These are phyloP conservation scores for Rhodamnia rubescens DNA, from an alignment of 345 rosid species.

Conservation along the genomic window DNA sequence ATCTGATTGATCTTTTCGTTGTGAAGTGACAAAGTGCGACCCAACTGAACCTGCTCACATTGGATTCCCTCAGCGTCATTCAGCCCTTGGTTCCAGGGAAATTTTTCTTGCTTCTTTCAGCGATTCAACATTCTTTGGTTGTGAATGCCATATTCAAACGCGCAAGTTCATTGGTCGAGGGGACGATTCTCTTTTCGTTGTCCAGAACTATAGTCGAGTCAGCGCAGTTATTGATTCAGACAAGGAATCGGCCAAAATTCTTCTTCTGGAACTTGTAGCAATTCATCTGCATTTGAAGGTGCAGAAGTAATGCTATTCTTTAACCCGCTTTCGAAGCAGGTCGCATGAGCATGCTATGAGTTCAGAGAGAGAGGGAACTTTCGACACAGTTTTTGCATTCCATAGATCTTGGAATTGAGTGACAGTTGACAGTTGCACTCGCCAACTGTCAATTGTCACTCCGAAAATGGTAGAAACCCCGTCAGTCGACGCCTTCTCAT, in stretches of 20 bases:
- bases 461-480: background rate
- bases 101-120: background rate
- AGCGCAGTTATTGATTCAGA: background rate
- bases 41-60: background rate
- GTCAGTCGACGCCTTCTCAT: constrained; percentile 30
- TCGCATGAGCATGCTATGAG: too few relatives aligned
- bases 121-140: background rate
- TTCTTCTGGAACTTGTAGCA: background rate
- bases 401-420: too few relatives aligned
- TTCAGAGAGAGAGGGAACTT: too few relatives aligned
- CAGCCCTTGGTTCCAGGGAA: background rate
- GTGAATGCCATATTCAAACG: background rate
- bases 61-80: background rate
- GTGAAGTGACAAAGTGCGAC: background rate
- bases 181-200: background rate
- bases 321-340: too few relatives aligned
- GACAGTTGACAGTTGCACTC: too few relatives aligned
- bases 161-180: background rate
- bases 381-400: too few relatives aligned
- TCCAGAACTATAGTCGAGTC: background rate
- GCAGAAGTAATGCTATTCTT: too few relatives aligned
- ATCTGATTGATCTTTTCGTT: constrained; percentile 1
- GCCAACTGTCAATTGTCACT: too few relatives aligned
- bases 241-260: background rate
- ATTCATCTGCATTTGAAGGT: background rate